phyloP scores from a whole-genome alignment of 192 early-diverging fungal genomes.

The Coemansia biformis region DNA sequence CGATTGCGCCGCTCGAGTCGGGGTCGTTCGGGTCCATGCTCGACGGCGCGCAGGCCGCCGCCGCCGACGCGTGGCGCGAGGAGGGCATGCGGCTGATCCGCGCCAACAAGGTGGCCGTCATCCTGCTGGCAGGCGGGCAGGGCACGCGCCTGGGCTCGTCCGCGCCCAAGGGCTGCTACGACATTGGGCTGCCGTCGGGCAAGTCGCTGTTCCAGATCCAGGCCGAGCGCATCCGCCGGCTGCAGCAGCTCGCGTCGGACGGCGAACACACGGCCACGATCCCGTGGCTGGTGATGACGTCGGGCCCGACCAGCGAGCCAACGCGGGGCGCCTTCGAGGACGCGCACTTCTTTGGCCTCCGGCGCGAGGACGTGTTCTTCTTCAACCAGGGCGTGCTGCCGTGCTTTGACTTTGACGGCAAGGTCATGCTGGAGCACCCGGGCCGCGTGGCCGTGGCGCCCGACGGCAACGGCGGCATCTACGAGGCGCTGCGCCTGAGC shows the following conservation, averaged over 20 bases:
- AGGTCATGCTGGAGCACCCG: conserved; percentile 84
- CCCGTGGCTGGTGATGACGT: conserved; percentile 99
- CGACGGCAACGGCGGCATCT: conserved; percentile 93
- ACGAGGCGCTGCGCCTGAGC: conserved; percentile 80
- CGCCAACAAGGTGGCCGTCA: conserved; percentile 86
- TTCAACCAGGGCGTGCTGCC: conserved; percentile 96
- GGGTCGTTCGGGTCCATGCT: conserved; percentile 63
- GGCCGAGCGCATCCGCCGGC: conserved; percentile 82
- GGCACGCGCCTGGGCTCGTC: conserved; percentile 77
- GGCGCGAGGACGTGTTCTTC: conserved; percentile 79
- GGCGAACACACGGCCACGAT: conserved; percentile 55
- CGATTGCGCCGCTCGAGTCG: conserved; percentile 71
- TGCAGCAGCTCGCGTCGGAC: conserved; percentile 67
- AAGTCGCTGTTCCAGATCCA: conserved; percentile 92
- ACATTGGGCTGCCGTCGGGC: conserved; percentile 82
- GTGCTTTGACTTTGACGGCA: conserved; percentile 87
- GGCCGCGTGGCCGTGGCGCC: conserved; percentile 73
- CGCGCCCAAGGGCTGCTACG: conserved; percentile 90
- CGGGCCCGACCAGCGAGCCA: conserved; percentile 80
- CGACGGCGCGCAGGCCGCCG: conserved; percentile 46
- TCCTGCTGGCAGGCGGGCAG: conserved; percentile 89
- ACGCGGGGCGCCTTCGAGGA: conserved; percentile 77
- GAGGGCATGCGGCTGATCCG: conserved; percentile 76
- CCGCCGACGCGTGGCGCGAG: conserved; percentile 62
- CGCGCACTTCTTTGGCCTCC: conserved; percentile 84